Conservation (phyloP, 345 rosid genomes). For the Capsella bursapastoris region DNA sequence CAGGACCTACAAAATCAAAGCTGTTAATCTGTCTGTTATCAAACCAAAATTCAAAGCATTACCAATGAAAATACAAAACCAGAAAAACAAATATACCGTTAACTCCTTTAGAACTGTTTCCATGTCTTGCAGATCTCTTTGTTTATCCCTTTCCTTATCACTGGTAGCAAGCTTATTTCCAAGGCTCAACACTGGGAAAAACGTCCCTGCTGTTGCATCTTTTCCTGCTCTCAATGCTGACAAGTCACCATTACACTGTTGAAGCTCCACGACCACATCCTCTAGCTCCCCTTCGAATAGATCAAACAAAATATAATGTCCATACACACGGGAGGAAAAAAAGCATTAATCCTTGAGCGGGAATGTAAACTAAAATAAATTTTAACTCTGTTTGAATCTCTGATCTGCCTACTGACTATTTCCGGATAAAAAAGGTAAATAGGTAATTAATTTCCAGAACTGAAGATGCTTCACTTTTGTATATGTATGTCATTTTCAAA, state of each 20-base stretch:
- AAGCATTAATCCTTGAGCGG: slow-evolving; percentile 6
- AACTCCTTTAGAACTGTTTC: slow-evolving; percentile 70
- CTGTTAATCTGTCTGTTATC: slow-evolving; percentile 27
- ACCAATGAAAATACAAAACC: slow-evolving; percentile 29
- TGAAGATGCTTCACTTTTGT: slow-evolving; percentile 2
- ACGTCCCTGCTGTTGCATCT: slow-evolving; percentile 78
- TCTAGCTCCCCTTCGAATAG: slow-evolving; percentile 74
- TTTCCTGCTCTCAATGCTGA: slow-evolving; percentile 78
- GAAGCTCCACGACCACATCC: slow-evolving; percentile 62
- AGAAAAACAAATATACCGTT: slow-evolving; percentile 52
- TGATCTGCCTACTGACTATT: slow-evolving; percentile 11
- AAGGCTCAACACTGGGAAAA: slow-evolving; percentile 71
- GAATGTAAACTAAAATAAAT: neutral
- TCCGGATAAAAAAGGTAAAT: slow-evolving; percentile 1
- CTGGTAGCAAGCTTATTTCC: slow-evolving; percentile 64
- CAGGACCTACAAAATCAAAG: slow-evolving; percentile 59
- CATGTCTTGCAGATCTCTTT: slow-evolving; percentile 74
- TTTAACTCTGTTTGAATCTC: neutral
- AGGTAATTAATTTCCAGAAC: neutral
- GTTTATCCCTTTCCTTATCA: slow-evolving; percentile 73
- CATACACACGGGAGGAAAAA: slow-evolving; percentile 2
- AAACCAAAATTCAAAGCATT: slow-evolving; percentile 34
- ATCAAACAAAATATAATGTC: slow-evolving; percentile 40
- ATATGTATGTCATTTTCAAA: slow-evolving; percentile 20
- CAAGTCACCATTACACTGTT: slow-evolving; percentile 67